Base-by-base conservation (phyloP, 2,329 filamentous ascomycete genomes). In the Dactylellina leptospora region DNA sequence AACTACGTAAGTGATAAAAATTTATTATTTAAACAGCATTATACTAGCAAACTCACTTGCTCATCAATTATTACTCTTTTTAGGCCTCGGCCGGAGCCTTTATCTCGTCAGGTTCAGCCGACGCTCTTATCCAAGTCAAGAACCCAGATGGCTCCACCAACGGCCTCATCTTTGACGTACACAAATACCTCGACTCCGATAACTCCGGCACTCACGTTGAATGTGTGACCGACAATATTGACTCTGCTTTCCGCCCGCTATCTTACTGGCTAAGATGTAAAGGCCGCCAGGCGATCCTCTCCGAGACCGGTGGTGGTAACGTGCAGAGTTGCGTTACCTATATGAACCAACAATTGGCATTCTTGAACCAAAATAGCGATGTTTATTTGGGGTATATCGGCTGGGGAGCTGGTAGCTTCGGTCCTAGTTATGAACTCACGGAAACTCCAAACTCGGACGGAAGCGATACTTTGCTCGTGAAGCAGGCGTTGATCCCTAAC, bases 181-280 rank as follows among this genome's bases (percentile, higher is more conserved):
- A 88, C 79, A 84, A 87, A 77, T 88, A 87, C 76, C 82, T 88
- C 3, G 85, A 87, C 75, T 80, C 79, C 16, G 84, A 87, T 79
- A 84, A 84, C 79, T 84, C 83, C 3, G 86, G 86, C 28, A 84
- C 82, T 0, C 79, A 84, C 71, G 74, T 78, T 3, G 80, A 83
- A 58, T 88, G 86, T 77, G 82, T 82, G 0, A 85, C 82, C 2
- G 81, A 76, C 74, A 81, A 81, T 73, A 77, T 80, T 60, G 75
- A 74, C 73, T 70, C 60, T 16, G 75, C 77, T 16, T 81, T 81
- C 73, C 72, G 74, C 23, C 77, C 77, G 1, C 77, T 81, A 8
- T 80, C 79, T 4, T 74, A 74, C 51, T 81, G 78, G 77, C 77
- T 81, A 45, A 77, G 79, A 62, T 40, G 71, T n/a, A 76, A 79